Evolutionary conservation across 306 rosid genomes (phyloP), one percentile per base, ranked within the genome.

Genomic region (Oxytropis ochrocephala): DNA sequence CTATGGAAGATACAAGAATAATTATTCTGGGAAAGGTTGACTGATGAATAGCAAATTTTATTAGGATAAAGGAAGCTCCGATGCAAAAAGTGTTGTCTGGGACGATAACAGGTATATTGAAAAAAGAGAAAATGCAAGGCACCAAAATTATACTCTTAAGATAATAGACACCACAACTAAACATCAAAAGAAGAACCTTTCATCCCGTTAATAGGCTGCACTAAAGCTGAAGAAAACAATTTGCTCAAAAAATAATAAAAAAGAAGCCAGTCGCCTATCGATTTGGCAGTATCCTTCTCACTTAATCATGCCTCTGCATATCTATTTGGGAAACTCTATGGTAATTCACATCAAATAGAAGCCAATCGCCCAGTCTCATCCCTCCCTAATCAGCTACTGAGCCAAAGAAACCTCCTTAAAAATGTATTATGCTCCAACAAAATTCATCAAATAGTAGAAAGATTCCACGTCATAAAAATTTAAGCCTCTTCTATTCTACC

Each of bases 1-100:
- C 49, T 8, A 53, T 70, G 69, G 52, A 75, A 63, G 64, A 52
- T 43, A 43, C 42, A 42, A 75, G 38, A 56, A 46, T 48, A 30
- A 62, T 39, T 61, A 53, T 39, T 51, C 14, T n/a, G 41, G 16
- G 64, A 69, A 1, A 5, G 55, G 30, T 11, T 24, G 53, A 24
- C 27, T n/a, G 29, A 24, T 39, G 38, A 44, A 7, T 16, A 16
- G 55, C 4, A 56, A 55, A 43, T 30, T 57, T 30, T 56, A 56
- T 43, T 14, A 14, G 47, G 35, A 44, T 47, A 29, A 27, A 9
- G 19, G 0, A 24, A 55, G 42, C 52, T 62, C 38, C 27, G 4
- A 64, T 24, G 41, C 19, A 32, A 8, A 30, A 7, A 60, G 49
- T 32, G 46, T 46, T 33, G 33, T 38, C 4, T 11, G 18, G 38